These are phyloP conservation scores for Coemansia sp. DNA, from an alignment of 192 early-diverging fungal species.

Conservation along the genomic window DNA sequence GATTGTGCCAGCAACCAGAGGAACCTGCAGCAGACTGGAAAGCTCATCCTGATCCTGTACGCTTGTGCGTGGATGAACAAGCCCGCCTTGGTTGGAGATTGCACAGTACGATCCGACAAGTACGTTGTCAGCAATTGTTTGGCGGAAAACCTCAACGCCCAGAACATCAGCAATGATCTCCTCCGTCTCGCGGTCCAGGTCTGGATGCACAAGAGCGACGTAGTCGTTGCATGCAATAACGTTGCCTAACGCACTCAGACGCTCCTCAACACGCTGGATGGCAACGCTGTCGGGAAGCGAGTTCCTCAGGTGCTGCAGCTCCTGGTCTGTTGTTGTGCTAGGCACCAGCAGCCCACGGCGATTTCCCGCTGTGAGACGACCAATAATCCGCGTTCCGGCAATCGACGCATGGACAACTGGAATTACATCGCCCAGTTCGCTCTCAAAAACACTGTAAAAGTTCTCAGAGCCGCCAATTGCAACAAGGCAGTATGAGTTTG, in stretches of 20 bases:
- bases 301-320: slow-evolving; percentile 96
- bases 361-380: slow-evolving; percentile 92
- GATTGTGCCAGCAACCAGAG: slow-evolving; percentile 96
- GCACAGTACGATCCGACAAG: slow-evolving; percentile 94
- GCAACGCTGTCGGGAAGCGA: slow-evolving; percentile 89
- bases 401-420: slow-evolving; percentile 97
- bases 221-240: slow-evolving; percentile 99
- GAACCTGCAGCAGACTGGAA: slow-evolving; percentile 94
- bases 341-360: slow-evolving; percentile 93
- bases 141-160: slow-evolving; percentile 96
- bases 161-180: slow-evolving; percentile 99
- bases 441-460: slow-evolving; percentile 94
- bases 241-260: slow-evolving; percentile 95
- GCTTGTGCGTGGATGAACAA: slow-evolving; percentile 93
- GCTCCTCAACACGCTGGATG: slow-evolving; percentile 97
- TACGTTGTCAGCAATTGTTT: slow-evolving; percentile 97
- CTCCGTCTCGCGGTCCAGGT: slow-evolving; percentile 97
- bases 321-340: slow-evolving; percentile 94
- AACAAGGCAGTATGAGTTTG: slow-evolving; percentile 97
- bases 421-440: slow-evolving; percentile 91
- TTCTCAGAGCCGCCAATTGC: slow-evolving; percentile 98
- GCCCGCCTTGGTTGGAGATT: slow-evolving; percentile 95
- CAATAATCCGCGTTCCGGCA: slow-evolving; percentile 95
- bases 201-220: slow-evolving; percentile 96
- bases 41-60: slow-evolving; percentile 98